Conservation (phyloP, 78 protist genomes). For the Emiliania huxleyi region DNA sequence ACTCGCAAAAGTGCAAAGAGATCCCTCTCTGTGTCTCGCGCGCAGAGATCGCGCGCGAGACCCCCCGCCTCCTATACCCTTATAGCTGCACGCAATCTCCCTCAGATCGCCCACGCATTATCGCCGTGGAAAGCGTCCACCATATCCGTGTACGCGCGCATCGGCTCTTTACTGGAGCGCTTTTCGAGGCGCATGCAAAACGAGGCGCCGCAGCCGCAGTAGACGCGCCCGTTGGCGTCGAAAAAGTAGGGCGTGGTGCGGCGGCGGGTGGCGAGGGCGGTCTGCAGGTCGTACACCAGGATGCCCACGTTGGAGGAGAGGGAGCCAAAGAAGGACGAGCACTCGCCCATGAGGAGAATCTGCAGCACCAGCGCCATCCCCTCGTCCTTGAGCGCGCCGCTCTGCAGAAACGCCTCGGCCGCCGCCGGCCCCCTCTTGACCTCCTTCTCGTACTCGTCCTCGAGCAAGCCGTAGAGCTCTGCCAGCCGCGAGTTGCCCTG, state of each 20-base stretch:
- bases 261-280: neutral
- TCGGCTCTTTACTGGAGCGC: neutral
- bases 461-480: neutral
- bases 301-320: neutral
- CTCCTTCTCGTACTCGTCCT: neutral
- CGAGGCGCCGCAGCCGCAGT: conserved; percentile 35
- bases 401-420: neutral
- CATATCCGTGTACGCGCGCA: neutral
- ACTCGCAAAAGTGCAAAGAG: too few species aligned
- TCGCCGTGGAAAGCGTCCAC: neutral
- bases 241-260: neutral
- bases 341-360: neutral
- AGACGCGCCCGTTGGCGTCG: neutral
- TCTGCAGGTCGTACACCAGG: neutral
- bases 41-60: too few species aligned
- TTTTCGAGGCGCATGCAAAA: neutral
- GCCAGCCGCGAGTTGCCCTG: neutral
- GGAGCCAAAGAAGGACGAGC: neutral
- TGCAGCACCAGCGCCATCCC: neutral
- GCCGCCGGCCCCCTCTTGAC: neutral
- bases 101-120: neutral
- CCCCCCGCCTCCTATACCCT: too few species aligned
- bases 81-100: too few species aligned
- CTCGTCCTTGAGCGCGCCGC: neutral
- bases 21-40: too few species aligned